Conservation (phyloP, 2,329 filamentous ascomycete genomes). For the Monosporascus sp. region DNA sequence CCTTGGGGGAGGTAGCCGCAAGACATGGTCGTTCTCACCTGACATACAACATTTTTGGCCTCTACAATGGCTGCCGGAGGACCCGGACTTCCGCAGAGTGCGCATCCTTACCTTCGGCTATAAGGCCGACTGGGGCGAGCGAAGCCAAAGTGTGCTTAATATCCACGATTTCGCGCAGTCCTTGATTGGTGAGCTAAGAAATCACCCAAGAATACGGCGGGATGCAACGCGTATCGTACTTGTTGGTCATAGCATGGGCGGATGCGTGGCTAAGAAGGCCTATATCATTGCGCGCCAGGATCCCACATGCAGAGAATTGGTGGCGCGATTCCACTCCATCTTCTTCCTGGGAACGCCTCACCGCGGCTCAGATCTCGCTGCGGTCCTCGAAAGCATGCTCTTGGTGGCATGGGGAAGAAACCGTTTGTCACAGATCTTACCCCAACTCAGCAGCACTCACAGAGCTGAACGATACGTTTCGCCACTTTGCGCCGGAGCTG, state of each 20-base stretch:
- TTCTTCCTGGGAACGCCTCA: conserved; percentile 38
- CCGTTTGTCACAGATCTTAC: conserved; percentile 34
- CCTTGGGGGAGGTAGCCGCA: no score
- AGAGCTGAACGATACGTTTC: conserved; percentile 40
- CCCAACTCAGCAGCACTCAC: conserved; percentile 28
- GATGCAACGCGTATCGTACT: conserved; percentile 31
- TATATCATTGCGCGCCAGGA: conserved; percentile 30
- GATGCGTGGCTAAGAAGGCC: conserved; percentile 31
- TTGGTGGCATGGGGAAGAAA: conserved; percentile 24
- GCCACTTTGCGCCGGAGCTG: conserved; percentile 29
- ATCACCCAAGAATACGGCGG: conserved; percentile 20
- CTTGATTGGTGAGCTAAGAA: conserved; percentile 25
- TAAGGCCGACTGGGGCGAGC: no score
- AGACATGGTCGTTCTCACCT: no score
- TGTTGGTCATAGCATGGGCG: conserved; percentile 42
- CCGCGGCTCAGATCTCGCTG: conserved; percentile 32
- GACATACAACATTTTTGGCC: no score
- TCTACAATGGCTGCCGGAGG: no score
- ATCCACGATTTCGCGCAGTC: conserved; percentile 29
- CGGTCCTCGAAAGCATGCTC: conserved; percentile 31
- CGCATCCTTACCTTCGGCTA: no score
- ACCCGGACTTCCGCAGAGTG: no score
- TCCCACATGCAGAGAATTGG: conserved; percentile 20
- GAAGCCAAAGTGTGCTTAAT: conserved; percentile 8
- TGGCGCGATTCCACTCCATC: conserved; percentile 26